A percentile compares a stretch with the other conserved stretches of the same genome.
These are phyloP conservation scores for Rhizopogon roseolus DNA, from an alignment of 768 basidiomycete species.

Conservation along the genomic window DNA sequence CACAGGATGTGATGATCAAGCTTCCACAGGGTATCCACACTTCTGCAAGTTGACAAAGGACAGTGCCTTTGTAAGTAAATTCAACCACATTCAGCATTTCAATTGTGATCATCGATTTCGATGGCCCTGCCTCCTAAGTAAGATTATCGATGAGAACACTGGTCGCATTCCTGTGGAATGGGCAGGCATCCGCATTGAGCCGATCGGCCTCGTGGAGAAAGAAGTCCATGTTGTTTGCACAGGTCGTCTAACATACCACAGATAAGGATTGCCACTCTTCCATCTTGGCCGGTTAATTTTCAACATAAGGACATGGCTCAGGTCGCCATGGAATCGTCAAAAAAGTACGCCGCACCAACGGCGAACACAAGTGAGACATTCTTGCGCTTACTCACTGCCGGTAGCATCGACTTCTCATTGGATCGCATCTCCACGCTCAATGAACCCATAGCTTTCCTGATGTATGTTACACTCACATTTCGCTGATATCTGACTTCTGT, in stretches of 20 bases:
- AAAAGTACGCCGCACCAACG: constrained; percentile 66
- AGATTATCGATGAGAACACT: constrained; percentile 71
- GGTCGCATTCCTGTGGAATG: constrained; percentile 67
- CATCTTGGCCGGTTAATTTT: constrained; percentile 83
- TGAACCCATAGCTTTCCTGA: constrained; percentile 23
- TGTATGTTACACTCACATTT: constrained; percentile 10
- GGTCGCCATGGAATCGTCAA: constrained; percentile 66
- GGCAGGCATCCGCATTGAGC: constrained; percentile 64
- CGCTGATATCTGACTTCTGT: neutral
- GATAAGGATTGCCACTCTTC: constrained; percentile 85
- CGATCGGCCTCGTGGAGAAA: constrained; percentile 89
- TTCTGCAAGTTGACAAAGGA: constrained; percentile 64
- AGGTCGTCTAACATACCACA: constrained; percentile 20
- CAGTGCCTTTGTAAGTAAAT: constrained; percentile 61
- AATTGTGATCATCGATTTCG: neutral
- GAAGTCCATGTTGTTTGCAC: constrained; percentile 40
- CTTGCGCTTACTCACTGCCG: constrained; percentile 84
- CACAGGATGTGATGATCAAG: neutral
- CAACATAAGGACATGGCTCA: constrained; percentile 71
- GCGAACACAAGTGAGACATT: constrained; percentile 69
- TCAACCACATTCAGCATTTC: neutral
- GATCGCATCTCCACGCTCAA: constrained; percentile 2
- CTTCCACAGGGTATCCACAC: constrained; percentile 53
- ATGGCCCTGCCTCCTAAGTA: constrained; percentile 88
- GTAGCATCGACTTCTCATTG: constrained; percentile 27